phyloP scores from a whole-genome alignment of 805 yeast genomes.

The Lachancea nothofagi region DNA sequence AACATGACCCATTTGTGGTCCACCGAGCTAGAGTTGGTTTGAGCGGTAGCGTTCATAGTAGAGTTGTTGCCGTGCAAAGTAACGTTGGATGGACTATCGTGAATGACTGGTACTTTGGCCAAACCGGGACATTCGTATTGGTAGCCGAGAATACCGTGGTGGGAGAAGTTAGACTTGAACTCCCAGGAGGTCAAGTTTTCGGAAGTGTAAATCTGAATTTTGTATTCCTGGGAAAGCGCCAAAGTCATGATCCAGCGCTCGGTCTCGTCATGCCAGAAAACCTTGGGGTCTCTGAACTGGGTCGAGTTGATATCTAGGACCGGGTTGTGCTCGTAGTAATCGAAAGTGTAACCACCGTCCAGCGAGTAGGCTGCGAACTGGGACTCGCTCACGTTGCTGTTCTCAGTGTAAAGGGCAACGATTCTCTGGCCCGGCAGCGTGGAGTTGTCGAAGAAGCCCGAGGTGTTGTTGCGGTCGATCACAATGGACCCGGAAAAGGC shows the following conservation, averaged over 20 bases:
- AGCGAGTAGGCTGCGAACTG: constrained; percentile 34
- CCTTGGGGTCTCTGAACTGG: constrained; percentile 36
- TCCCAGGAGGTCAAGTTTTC: constrained; percentile 27
- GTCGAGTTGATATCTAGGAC: constrained; percentile 30
- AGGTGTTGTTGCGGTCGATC: constrained; percentile 35
- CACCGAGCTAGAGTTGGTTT: constrained; percentile 1
- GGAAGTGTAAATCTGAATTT: constrained; percentile 29
- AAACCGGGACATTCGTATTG: constrained; percentile 42
- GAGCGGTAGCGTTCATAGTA: constrained; percentile 6
- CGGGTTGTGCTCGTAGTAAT: constrained; percentile 29
- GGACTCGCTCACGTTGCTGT: constrained; percentile 24
- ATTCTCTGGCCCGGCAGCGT: constrained; percentile 30
- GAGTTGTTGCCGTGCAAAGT: constrained; percentile 10
- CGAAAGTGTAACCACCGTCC: constrained; percentile 36
- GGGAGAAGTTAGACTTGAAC: constrained; percentile 25
- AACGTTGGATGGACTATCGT: constrained; percentile 2
- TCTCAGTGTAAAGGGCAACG: constrained; percentile 36
- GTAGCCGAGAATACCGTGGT: constrained; percentile 31
- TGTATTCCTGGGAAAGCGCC: constrained; percentile 30
- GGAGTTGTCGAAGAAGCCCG: constrained; percentile 31
- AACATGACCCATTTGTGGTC: constrained; percentile 36
- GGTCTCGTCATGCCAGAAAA: constrained; percentile 32
- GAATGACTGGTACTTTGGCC: constrained; percentile 28
- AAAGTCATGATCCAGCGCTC: constrained; percentile 31
- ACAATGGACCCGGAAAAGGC: constrained; percentile 38